Percentiles rank a stretch among this genome's conserved stretches.
Conservation (phyloP, 192 early-diverging fungal species). For the Entomortierella lignicola region DNA sequence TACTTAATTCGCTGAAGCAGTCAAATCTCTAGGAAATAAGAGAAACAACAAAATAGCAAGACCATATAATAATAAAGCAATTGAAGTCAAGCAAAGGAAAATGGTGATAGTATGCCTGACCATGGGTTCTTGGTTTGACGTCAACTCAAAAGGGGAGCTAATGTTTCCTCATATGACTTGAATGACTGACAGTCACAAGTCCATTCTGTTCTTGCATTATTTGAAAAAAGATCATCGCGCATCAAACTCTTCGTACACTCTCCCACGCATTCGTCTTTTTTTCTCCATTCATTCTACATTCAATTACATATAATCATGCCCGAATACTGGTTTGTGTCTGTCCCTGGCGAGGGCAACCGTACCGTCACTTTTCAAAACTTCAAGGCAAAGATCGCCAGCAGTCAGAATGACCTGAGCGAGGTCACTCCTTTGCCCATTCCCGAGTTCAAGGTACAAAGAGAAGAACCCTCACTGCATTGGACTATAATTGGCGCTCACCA, state of each 20-base stretch:
- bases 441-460: slow-evolving; percentile 83
- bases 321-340: slow-evolving; percentile 59
- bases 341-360: slow-evolving; percentile 90
- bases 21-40: slow-evolving; percentile 15
- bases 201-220: neutral
- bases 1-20: neutral
- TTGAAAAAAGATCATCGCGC: slow-evolving; percentile 7
- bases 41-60: neutral
- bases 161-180: neutral
- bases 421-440: slow-evolving; percentile 88
- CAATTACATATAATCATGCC: slow-evolving; percentile 21
- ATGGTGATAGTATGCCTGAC: too few species aligned
- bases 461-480: too few species aligned
- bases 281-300: neutral
- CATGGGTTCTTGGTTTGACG: neutral
- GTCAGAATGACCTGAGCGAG: slow-evolving; percentile 77
- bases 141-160: neutral
- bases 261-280: slow-evolving; percentile 9
- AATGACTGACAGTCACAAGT: slow-evolving; percentile 5
- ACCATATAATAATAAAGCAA: neutral
- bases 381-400: slow-evolving; percentile 75
- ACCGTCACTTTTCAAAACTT: slow-evolving; percentile 72
- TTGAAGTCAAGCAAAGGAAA: neutral
- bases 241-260: slow-evolving; percentile 1
- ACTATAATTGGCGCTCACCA: too few species aligned